Base-by-base conservation (phyloP, 768 basidiomycete species). In the Mycena venus region DNA sequence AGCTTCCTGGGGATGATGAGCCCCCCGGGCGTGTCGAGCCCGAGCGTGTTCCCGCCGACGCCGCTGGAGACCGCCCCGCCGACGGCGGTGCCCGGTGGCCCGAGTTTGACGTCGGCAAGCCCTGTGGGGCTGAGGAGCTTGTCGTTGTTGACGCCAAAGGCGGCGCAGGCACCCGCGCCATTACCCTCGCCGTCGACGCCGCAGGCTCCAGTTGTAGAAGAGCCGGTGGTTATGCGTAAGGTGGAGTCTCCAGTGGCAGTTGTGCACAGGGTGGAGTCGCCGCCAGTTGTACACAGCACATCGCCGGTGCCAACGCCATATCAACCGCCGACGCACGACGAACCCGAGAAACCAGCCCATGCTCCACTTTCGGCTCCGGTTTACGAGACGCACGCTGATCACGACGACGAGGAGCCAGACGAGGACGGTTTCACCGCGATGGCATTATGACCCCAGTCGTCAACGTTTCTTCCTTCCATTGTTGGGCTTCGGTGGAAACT, bases 41-140 rank as follows among this genome's bases (percentile, higher is more conserved):
- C 75, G 49, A 61, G 56, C 9, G 75, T 77, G 49, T 77, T 77
- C 56, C 75, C 75, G 34, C 75, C 75, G 19, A 77, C 75, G 62
- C 75, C 75, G 36, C 60, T 71, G 40, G 75, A 60, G 31, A 0
- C 60, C n/a, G 72, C 71, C 2, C 75, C 75, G 11, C 49, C 68
- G 38, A 67, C 69, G 10, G 65, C 72, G 25, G 25, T 71, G 23
- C 69, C 75, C 15, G 49, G 25, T 14, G 34, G 4, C 3, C 15
- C 61, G 21, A 23, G 40, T n/a, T 7, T 12, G 38, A 15, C 53
- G 23, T 17, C 62, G 63, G 51, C 70, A 44, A 51, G 49, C 9
- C 49, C 49, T 1, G 49, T 10, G 23, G 61, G 58, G 7, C 40
- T 74, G 59, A 51, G 72, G 23, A 31, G 64, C 44, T 44, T 74